phyloP scores from a whole-genome alignment of 441 rosid species.

The Arabidopsis lyrata region DNA sequence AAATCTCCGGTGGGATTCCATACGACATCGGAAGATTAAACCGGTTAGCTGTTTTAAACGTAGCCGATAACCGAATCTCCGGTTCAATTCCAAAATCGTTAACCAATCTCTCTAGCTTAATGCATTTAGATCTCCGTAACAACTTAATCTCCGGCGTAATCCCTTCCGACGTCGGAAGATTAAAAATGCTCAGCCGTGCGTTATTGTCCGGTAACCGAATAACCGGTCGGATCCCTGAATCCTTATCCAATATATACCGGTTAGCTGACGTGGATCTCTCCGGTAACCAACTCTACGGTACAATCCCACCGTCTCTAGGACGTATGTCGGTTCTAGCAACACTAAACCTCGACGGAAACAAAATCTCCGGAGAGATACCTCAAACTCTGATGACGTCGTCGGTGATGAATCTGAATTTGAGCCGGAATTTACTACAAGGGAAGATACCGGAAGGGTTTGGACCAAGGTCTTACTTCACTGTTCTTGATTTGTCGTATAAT shows the following conservation, averaged over 20 bases:
- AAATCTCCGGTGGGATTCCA: conserved; percentile 69
- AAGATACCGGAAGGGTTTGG: conserved; percentile 74
- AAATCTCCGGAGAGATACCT: conserved; percentile 63
- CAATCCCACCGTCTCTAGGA: conserved; percentile 70
- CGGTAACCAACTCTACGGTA: conserved; percentile 62
- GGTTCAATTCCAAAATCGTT: conserved; percentile 72
- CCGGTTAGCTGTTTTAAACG: conserved; percentile 73
- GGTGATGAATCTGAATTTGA: conserved; percentile 68
- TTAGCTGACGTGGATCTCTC: conserved; percentile 89
- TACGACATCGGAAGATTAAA: conserved; percentile 64
- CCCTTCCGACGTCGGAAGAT: conserved; percentile 63
- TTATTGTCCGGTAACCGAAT: conserved; percentile 72
- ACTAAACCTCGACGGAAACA: conserved; percentile 76
- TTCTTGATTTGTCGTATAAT: conserved; percentile 72
- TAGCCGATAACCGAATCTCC: conserved; percentile 74
- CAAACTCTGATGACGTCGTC: conserved; percentile 63
- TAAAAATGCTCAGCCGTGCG: conserved; percentile 79
- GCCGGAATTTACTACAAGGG: conserved; percentile 64
- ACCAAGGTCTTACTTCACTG: conserved; percentile 73
- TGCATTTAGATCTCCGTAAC: conserved; percentile 84
- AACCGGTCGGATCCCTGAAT: conserved; percentile 63
- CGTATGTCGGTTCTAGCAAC: conserved; percentile 84
- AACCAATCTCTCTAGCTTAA: conserved; percentile 64
- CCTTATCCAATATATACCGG: conserved; percentile 70
- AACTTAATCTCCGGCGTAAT: conserved; percentile 67